Base-by-base conservation (phyloP, 108 stramenopile species). In the Stephanodiscus minutulus region DNA sequence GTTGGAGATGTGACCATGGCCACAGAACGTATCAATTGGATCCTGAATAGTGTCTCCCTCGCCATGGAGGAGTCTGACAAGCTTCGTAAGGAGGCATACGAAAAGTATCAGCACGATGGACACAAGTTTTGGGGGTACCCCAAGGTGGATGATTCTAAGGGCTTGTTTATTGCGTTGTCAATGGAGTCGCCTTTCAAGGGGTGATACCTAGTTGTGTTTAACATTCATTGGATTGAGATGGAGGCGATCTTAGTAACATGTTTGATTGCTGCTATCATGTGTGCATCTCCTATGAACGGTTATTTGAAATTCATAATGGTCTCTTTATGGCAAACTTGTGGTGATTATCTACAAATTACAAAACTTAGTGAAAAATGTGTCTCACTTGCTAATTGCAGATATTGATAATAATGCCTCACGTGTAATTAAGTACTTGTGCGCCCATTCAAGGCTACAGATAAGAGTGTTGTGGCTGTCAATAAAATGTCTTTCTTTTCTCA, bases 41-140 rank as follows among this genome's bases (percentile, higher is more conserved):
- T 77, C 53, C 60, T 81, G 7, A 53, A 72, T 48, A 55, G 74
- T 43, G 79, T 81, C 0, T 72, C 76, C 35, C 39, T 72, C 29
- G 75, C 76, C 50, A 81, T 81, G 74, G 74, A 76, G 21, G 79
- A 81, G 54, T 77, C 79, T 2, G 75, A 81, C 31, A 71, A 63
- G 48, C 64, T 77, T 27, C 61, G 79, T 12, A 75, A 76, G 64
- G 79, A 81, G 64, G 75, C 76, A 20, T 81, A 56, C 36, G 36
- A 63, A 12, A 81, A 81, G 62, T 81, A 81, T 72, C 55, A 66
- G 20, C 15, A 72, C 20, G 74, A 76, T 39, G 74, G 64, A 37
- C 79, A 81, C 61, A 76, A 81, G 63, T 76, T 76, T 65, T 58
- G 66, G 65, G 79, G 79, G 12, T 81, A 65, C 25, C 64, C 68